A percentile compares a stretch with the other conserved stretches of the same genome.
These are phyloP conservation scores for Candida tibetensis DNA, from an alignment of 805 yeast species.

Conservation along the genomic window DNA sequence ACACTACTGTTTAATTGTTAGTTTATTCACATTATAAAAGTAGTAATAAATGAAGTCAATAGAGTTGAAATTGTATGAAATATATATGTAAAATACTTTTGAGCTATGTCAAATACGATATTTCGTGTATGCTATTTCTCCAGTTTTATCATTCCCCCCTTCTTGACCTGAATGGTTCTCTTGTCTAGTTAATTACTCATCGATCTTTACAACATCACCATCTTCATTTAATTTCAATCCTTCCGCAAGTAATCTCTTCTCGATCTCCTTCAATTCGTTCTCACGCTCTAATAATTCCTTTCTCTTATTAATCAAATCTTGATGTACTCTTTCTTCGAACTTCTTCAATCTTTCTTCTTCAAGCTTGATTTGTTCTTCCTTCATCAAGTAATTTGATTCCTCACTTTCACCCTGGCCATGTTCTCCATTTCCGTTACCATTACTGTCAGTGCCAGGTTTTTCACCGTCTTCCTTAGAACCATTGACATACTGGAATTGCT, in stretches of 20 bases:
- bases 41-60: background rate
- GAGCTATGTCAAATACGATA: no score
- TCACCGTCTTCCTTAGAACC: slow-evolving; percentile 14
- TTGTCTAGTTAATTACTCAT: slow-evolving; percentile 13
- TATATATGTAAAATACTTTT: background rate
- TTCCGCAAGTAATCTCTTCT: slow-evolving; percentile 61
- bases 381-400: slow-evolving; percentile 40
- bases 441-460: background rate
- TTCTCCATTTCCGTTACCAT: slow-evolving; percentile 3
- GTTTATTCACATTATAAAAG: background rate
- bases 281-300: slow-evolving; percentile 83
- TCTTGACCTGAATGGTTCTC: no score
- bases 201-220: slow-evolving; percentile 32
- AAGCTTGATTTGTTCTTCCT: slow-evolving; percentile 84
- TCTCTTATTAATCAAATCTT: slow-evolving; percentile 75
- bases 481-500: slow-evolving; percentile 41
- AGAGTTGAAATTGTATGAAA: background rate
- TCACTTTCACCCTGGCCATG: slow-evolving; percentile 10
- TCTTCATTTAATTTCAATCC: slow-evolving; percentile 43
- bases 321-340: slow-evolving; percentile 86
- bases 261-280: slow-evolving; percentile 79
- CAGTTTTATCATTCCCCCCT: no score
- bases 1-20: slow-evolving; percentile 9
- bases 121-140: no score
- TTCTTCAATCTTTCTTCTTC: slow-evolving; percentile 87